Conservation (phyloP, 2,329 filamentous ascomycete genomes). For the Ophiostoma ulmi region DNA sequence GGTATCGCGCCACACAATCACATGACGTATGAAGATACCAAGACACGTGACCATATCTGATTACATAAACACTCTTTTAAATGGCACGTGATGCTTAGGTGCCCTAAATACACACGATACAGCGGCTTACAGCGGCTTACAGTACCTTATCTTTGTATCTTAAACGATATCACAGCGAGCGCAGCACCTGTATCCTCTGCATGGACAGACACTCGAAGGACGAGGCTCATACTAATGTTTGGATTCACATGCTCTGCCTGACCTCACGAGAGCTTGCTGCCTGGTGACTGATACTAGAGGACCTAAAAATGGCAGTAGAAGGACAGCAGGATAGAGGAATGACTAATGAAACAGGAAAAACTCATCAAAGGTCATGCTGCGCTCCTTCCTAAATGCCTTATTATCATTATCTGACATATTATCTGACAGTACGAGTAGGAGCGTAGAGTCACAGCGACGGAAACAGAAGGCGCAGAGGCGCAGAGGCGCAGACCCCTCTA, state of each 20-base stretch:
- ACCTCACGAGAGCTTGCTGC: background rate
- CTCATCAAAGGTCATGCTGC: background rate
- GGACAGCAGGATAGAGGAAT: background rate
- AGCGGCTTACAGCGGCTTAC: background rate
- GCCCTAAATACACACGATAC: constrained; percentile 10
- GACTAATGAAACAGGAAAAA: background rate
- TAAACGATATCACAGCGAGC: background rate
- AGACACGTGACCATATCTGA: background rate
- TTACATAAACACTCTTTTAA: background rate
- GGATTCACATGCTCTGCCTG: background rate
- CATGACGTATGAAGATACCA: background rate
- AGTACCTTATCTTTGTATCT: background rate
- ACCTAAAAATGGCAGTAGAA: background rate
- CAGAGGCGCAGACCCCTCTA: constrained; percentile 21
- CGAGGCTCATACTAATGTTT: background rate
- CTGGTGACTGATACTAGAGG: background rate
- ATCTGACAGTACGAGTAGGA: background rate
- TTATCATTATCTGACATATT: background rate
- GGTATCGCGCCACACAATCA: background rate
- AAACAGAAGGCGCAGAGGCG: constrained; percentile 19
- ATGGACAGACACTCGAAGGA: background rate
- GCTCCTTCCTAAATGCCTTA: background rate
- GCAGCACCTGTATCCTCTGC: background rate
- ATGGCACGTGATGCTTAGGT: constrained; percentile 1
- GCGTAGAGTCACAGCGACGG: constrained; percentile 12